Evolutionary conservation across 31 red algal genomes (phyloP), one percentile per base, ranked within the genome.

Genomic region (Odonthalia washingtoniensis): DNA sequence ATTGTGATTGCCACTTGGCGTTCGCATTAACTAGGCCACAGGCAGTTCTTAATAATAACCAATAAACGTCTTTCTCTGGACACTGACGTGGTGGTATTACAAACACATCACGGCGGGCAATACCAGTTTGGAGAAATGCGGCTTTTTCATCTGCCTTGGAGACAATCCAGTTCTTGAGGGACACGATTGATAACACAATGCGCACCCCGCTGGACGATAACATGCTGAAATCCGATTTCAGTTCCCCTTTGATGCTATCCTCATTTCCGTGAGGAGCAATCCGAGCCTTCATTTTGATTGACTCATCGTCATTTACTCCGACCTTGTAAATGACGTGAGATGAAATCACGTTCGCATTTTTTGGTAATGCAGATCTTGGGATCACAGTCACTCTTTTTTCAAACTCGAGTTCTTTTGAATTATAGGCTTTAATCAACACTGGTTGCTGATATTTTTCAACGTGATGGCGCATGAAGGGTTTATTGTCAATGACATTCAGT

Each of bases 261-360:
- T 73, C 81, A 73, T 70, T 84, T 6, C 81, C 81, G 73, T 84
- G 81, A 9, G 66, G 65, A 39, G 81, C 66, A 28, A 84, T 84
- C 35, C 1, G 0, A 0, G 0, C 64, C 39, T 84, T 84, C 18
- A 14, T 27, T 38, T 3, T 70, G 21, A 83, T 31, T 27, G 40
- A 72, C 34, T 27, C 80, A 70, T 83, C n/a, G 70, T 83, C 80
- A 73, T 1, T 33, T 26, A 30, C 37, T 41, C 70, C 70, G 64
- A 83, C 40, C 40, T 67, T 83, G 42, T 72, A 83, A 70, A 70
- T 18, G 21, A 83, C 65, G 42, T 77, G 74, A 33, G 38, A 46
- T 24, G 18, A 21, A 30, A 46, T 77, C 17, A 77, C 40, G 30
- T 77, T 77, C 16, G 74, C 74, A 77, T 46, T 41, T 49, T 46